Evolutionary conservation across 1,139 yeast genomes (phyloP).

Genomic region (Kodamaea suecica): DNA sequence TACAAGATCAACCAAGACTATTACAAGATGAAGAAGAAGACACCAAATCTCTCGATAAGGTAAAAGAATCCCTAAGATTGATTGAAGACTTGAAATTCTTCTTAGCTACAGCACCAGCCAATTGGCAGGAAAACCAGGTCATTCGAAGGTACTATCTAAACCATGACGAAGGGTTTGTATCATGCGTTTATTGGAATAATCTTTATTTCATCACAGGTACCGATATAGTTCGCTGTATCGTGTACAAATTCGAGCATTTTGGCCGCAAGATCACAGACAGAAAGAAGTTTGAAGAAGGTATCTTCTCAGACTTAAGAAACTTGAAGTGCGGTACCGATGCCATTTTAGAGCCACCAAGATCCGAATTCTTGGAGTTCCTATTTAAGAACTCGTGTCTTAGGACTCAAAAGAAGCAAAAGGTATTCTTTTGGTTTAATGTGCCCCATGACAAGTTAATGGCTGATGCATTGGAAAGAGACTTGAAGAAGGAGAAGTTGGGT

Average conservation of each 20-base stretch:
- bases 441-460: slow-evolving; percentile 91
- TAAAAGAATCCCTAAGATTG: slow-evolving; percentile 54
- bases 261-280: slow-evolving; percentile 83
- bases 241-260: slow-evolving; percentile 85
- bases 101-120: slow-evolving; percentile 89
- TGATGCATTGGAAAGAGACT: slow-evolving; percentile 90
- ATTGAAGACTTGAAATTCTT: slow-evolving; percentile 81
- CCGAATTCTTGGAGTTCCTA: slow-evolving; percentile 78
- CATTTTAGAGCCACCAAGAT: slow-evolving; percentile 81
- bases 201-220: slow-evolving; percentile 92
- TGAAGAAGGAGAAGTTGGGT: slow-evolving; percentile 66
- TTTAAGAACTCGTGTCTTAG: slow-evolving; percentile 84
- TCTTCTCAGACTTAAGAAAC: slow-evolving; percentile 85
- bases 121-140: slow-evolving; percentile 88
- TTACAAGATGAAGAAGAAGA: background rate
- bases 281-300: slow-evolving; percentile 95
- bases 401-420: slow-evolving; percentile 96
- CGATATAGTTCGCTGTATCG: slow-evolving; percentile 88
- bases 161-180: slow-evolving; percentile 85
- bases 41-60: slow-evolving; percentile 20
- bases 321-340: slow-evolving; percentile 89
- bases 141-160: slow-evolving; percentile 82
- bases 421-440: slow-evolving; percentile 94
- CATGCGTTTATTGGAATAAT: slow-evolving; percentile 92
- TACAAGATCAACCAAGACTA: too few relatives aligned